Conservation (phyloP, 768 basidiomycete species). For the Pleurotus tuoliensis region DNA sequence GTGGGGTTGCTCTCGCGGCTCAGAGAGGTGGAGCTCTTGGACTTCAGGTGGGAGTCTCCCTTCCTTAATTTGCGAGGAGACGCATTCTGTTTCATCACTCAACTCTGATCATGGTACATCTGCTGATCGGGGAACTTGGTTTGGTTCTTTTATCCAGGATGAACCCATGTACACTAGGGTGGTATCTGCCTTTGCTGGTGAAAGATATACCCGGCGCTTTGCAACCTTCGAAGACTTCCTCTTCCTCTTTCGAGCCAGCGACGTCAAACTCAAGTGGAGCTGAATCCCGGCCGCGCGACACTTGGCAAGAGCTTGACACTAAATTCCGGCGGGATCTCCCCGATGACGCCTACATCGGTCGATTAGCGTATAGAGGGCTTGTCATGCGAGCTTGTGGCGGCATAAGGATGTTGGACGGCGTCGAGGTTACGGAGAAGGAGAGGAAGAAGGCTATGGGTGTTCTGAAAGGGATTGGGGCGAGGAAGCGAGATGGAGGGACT, state of each 20-base stretch:
- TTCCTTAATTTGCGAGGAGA: background rate
- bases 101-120: too few species aligned
- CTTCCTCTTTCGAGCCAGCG: background rate
- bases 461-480: slow-evolving; percentile 50
- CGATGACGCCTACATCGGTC: slow-evolving; percentile 81
- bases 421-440: slow-evolving; percentile 81
- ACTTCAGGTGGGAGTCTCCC: slow-evolving; percentile 62
- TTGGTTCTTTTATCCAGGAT: slow-evolving; percentile 41
- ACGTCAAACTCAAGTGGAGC: background rate
- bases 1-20: slow-evolving; percentile 69
- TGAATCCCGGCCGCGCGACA: slow-evolving; percentile 18
- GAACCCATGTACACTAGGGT: slow-evolving; percentile 96
- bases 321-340: slow-evolving; percentile 90
- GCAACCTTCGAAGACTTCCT: slow-evolving; percentile 41
- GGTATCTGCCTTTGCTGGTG: slow-evolving; percentile 88
- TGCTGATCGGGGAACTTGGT: too few species aligned
- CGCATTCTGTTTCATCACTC: slow-evolving; percentile 6
- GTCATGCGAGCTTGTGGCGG: slow-evolving; percentile 72
- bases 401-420: slow-evolving; percentile 80
- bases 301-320: slow-evolving; percentile 76
- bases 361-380: slow-evolving; percentile 86
- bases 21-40: slow-evolving; percentile 82
- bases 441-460: slow-evolving; percentile 74
- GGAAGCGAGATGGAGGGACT: slow-evolving; percentile 14
- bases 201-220: slow-evolving; percentile 63